Conservation (phyloP, 2,329 filamentous ascomycete species). For the Colletotrichum sojae region DNA sequence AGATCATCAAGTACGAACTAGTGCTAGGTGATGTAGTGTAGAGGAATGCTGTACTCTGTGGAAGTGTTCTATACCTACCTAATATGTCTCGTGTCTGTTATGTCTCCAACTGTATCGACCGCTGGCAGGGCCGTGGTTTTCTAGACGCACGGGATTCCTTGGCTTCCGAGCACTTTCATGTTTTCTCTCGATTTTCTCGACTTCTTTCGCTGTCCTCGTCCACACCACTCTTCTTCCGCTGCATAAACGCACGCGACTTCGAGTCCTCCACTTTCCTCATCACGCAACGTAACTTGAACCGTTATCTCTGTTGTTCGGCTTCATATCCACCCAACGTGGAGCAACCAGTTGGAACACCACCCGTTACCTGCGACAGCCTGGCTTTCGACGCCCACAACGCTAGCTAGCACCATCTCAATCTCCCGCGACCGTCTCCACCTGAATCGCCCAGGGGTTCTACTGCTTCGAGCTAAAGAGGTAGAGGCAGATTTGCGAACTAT, state of each 20-base stretch:
- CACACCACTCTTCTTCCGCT: background rate
- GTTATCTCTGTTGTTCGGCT: slow-evolving; percentile 36
- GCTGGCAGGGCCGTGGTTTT: background rate
- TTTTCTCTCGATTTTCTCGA: slow-evolving; percentile 5
- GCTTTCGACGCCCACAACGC: slow-evolving; percentile 31
- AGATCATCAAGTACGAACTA: no score
- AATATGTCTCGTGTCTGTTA: no score
- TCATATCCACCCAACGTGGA: slow-evolving; percentile 32
- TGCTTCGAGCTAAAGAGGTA: background rate
- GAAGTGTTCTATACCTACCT: no score
- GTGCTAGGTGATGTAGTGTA: no score
- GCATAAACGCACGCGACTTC: background rate
- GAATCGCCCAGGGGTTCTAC: slow-evolving; percentile 16
- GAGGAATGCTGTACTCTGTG: no score
- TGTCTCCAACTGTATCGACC: slow-evolving; percentile 2
- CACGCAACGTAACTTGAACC: slow-evolving; percentile 22
- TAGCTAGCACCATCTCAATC: slow-evolving; percentile 38
- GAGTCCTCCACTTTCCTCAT: slow-evolving; percentile 19
- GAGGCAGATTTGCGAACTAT: slow-evolving; percentile 35
- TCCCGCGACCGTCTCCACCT: slow-evolving; percentile 38
- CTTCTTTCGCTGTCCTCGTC: background rate
- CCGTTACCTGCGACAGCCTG: slow-evolving; percentile 35
- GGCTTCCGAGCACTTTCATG: slow-evolving; percentile 14
- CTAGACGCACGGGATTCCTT: slow-evolving; percentile 15
- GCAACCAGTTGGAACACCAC: slow-evolving; percentile 33